Evolutionary conservation across 1,284 basidiomycete genomes (phyloP), one percentile per base, ranked within the genome.

Genomic region (Ustilago crameri): DNA sequence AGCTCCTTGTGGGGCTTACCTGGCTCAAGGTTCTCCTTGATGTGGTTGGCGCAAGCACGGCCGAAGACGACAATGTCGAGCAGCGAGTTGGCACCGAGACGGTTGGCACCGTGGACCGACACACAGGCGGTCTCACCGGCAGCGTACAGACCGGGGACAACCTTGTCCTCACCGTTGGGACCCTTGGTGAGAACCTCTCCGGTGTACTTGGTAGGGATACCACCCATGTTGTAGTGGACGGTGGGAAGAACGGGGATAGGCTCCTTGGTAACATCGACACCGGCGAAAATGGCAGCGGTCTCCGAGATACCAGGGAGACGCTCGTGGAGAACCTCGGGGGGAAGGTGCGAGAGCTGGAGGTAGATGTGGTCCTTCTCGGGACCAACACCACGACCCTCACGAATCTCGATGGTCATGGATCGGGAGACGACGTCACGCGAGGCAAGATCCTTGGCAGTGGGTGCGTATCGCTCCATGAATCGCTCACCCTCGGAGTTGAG

Each of bases 231-330:
- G 82, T 84, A 84, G 75, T 84, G 82, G 23, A 79, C 78, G 26
- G 79, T 79, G 49, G 77, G 82, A 30, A 82, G 66, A 37, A 99
- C 96, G 48, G 81, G 80, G 56, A 80, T 82, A 50, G 96, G 96
- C 85, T 98, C 95, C 87, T 98, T 98, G 75, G 96, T 98, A 70
- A 99, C 96, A 85, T 99, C 96, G 74, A 98, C 96, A 85, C 96
- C 96, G 82, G 93, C 90, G 87, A 99, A 99, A 83, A 99, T 98
- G 71, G 95, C 92, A 35, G 96, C 96, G 12, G 96, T 99, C 88
- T 99, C 96, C 52, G 96, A 98, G 84, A 99, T 98, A 89, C 96
- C 96, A 70, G 96, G 96, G 46, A 99, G 88, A 84, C 96, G 91
- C 86, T 98, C 95, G 85, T 94, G 94, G 66, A 99, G 90, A 77